Conservation (phyloP, 768 basidiomycete species). For the Saitozyma podzolica region DNA sequence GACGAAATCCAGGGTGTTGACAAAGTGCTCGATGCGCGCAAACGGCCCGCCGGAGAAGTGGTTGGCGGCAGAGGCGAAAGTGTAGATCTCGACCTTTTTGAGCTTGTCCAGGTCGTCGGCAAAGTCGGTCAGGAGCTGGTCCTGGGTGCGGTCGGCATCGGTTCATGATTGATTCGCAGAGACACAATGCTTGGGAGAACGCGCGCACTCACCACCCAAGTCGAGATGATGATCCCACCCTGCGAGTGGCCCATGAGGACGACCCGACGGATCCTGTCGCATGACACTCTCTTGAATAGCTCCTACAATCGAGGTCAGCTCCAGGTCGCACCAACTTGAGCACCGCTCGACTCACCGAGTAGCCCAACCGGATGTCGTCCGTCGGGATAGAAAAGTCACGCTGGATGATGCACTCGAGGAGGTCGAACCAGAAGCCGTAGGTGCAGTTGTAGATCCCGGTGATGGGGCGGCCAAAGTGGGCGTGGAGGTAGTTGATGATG, state of each 20-base stretch:
- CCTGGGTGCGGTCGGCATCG: conserved; percentile 11
- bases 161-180: too few species aligned
- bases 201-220: conserved; percentile 32
- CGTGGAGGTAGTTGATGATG: conserved; percentile 24
- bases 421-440: conserved; percentile 41
- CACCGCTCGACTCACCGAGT: conserved; percentile 19
- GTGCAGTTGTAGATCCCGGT: conserved; percentile 40
- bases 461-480: conserved; percentile 29
- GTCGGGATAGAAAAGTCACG: conserved; percentile 33
- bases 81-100: conserved; percentile 42
- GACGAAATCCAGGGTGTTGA: conserved; percentile 36
- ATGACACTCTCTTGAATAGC: conserved; percentile 9
- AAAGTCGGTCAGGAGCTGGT: conserved; percentile 37
- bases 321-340: too few species aligned
- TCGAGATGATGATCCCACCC: conserved; percentile 40
- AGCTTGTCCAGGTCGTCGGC: conserved; percentile 13
- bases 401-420: conserved; percentile 41
- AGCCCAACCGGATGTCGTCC: conserved; percentile 21
- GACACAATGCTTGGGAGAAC: too few species aligned
- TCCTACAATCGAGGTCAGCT: neutral
- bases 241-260: conserved; percentile 44
- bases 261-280: conserved; percentile 26
- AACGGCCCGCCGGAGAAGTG: conserved; percentile 34
- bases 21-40: conserved; percentile 37
- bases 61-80: conserved; percentile 40